These are phyloP conservation scores for Saturnispora besseyi DNA, from an alignment of 805 yeast genomes.

Conservation along the genomic window DNA sequence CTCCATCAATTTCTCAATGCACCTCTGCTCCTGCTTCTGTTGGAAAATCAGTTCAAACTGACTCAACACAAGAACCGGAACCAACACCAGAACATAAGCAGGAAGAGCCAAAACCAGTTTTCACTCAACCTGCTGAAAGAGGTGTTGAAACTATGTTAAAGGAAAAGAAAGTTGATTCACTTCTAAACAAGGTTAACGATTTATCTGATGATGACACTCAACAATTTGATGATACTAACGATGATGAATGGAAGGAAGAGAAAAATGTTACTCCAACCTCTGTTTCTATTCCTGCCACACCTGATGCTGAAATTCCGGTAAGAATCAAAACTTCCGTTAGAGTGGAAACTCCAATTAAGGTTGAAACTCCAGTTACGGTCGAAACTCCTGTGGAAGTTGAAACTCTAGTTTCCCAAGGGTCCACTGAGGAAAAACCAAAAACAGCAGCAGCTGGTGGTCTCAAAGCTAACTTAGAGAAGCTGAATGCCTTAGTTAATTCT, in stretches of 20 bases:
- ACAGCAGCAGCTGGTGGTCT: conserved; percentile 48
- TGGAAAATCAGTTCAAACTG: conserved; percentile 5
- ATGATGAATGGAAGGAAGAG: conserved; percentile 23
- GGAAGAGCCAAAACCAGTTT: conserved; percentile 11
- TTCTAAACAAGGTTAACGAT: conserved; percentile 38
- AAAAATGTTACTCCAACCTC: neutral
- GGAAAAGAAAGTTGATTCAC: conserved; percentile 36
- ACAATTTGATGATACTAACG: conserved; percentile 19
- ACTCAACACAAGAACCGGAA: neutral
- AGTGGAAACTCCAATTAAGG: neutral
- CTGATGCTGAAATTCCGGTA: conserved; percentile 5
- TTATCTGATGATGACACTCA: conserved; percentile 33
- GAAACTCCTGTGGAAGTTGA: conserved; percentile 3
- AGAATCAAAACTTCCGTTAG: conserved; percentile 7
- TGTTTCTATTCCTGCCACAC: neutral
- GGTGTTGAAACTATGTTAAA: conserved; percentile 42
- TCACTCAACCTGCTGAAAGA: too few species aligned
- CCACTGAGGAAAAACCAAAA: conserved; percentile 16
- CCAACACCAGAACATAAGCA: neutral
- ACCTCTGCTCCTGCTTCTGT: conserved; percentile 19
- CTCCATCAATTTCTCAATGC: conserved; percentile 40
- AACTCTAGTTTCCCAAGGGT: conserved; percentile 11
- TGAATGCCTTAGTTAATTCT: conserved; percentile 46
- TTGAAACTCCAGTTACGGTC: conserved; percentile 11
- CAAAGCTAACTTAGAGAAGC: conserved; percentile 61